A percentile compares a stretch with the other conserved stretches of the same genome.
Evolutionary conservation across 495 filamentous ascomycete species (phyloP).

Genomic region (Staphylotrichum tortipilum): DNA sequence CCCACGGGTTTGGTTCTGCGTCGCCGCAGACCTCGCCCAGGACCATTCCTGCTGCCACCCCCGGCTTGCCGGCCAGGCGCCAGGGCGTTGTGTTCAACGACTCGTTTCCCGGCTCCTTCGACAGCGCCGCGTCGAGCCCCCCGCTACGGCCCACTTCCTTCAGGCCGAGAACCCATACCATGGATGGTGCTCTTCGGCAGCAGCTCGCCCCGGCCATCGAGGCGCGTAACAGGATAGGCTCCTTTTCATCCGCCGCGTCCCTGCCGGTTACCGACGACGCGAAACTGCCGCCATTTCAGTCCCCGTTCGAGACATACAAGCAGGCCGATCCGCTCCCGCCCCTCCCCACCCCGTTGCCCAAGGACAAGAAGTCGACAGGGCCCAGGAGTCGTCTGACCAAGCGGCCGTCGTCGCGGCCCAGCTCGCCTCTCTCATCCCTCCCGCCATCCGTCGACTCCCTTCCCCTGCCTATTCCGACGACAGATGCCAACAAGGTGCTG

Average conservation of each 20-base stretch:
- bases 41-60: constrained; percentile 26
- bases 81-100: constrained; percentile 48
- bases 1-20: constrained; percentile 25
- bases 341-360: constrained; percentile 19
- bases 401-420: constrained; percentile 39
- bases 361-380: constrained; percentile 34
- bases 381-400: constrained; percentile 39
- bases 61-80: constrained; percentile 25
- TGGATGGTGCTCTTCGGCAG: constrained; percentile 43
- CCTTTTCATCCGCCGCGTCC: constrained; percentile 44
- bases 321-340: constrained; percentile 30
- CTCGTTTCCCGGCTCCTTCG: constrained; percentile 32
- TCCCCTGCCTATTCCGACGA: constrained; percentile 47
- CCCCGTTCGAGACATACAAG: constrained; percentile 34
- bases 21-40: constrained; percentile 39
- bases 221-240: constrained; percentile 42
- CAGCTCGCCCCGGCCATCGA: constrained; percentile 31
- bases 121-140: constrained; percentile 31
- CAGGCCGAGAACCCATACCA: constrained; percentile 44
- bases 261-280: constrained; percentile 34
- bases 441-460: constrained; percentile 47
- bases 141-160: constrained; percentile 29
- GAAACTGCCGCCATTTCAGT: constrained; percentile 22
- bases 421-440: constrained; percentile 38
- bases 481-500: constrained; percentile 55